Base-by-base conservation (phyloP, 164 flowering plant species). In the Cinnamomum chago region DNA sequence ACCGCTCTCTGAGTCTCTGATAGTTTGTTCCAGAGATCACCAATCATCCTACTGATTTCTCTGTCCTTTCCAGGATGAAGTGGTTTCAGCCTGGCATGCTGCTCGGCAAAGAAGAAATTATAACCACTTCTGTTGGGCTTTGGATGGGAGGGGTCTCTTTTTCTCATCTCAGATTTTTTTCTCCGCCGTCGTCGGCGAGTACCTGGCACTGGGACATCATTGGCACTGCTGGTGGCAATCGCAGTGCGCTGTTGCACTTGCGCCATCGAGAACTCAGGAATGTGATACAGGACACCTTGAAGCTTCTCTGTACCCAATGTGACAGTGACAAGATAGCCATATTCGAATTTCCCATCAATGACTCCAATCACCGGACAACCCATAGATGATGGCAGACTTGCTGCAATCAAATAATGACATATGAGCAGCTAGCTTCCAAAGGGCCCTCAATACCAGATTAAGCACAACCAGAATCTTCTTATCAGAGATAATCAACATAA, bases 41-140 rank as follows among this genome's bases (percentile, higher is more conserved):
- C 99, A 60, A 95, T 93, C 92, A 90, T 92, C 81, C 85, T 85
- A 79, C 99, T 95, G 25, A 95, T 95, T 76, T 90, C 94, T 58
- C 95, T 82, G 75, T 95, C 99, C 81, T 86, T 95, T 12, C 97
- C 99, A 2, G 94, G 93, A 77, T 93, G 85, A 24, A 86, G 92
- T 15, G 91, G 92, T 65, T 93, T 95, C 73, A 95, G 82, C 70
- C 90, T 87, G 7, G 97, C 97, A 81, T 95, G 99, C 81, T 95
- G 98, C 84, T 95, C 99, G 0, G 91, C 89, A 79, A 95, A 95
- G 85, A 93, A 93, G 78, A 95, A 95, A 74, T 95, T 95, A 70
- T 95, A 95, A 24, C 98, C 97, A 75, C 98, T 93, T 83, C 98
- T 85, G 76, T 95, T 95, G 9, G 98, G 92, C 77, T 93, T 95